Base-by-base conservation (phyloP, 176 grass and related monocot genomes). In the Zoysia japonica region DNA sequence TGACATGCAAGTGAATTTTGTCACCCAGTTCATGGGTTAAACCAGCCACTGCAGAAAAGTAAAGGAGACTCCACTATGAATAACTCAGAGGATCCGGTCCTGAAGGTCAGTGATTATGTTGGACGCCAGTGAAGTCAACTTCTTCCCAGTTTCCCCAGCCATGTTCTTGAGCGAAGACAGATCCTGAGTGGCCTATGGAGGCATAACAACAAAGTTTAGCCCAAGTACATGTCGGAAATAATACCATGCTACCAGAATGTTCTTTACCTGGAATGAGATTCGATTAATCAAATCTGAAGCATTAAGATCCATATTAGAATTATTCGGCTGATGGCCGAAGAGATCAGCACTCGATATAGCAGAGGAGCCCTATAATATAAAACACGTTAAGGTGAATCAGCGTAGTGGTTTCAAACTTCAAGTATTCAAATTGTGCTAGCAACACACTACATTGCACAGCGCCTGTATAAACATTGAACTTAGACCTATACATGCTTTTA, bases 341-440 rank as follows among this genome's bases (percentile, higher is more conserved):
- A 98, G 68, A 84, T 98, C 95, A 66, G 95, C 90, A 77, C 95
- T 98, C 65, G 95, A 98, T 88, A 98, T 98, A 70, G 95, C 68
- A 64, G 92, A 88, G 52, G 95, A 94, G 11, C 86, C 84, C 95
- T 98, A 80, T 44, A 84, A 28, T 28, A 28, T 28, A 28, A 28
- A 28, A 48, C 42, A 66, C 43, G 38, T 17, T 36, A 46, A 76
- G 62, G 28, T 12, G 1, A 77, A 71, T 53, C 50, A 62, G 63
- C 49, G 38, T 9, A 47, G 56, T 67, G 5, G 70, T 67, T 74
- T 76, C 51, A 63, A 74, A 82, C 72, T 66, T 72, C 59, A 62
- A 49, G 6, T 8, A 37, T 41, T 19, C 16, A 0, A 43, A 52
- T 1, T 6, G 57, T 38, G 13, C 45, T 60, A 2, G 42, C 39